Base-by-base conservation (phyloP, 257 asterid genomes). In the Plantago ovata region DNA sequence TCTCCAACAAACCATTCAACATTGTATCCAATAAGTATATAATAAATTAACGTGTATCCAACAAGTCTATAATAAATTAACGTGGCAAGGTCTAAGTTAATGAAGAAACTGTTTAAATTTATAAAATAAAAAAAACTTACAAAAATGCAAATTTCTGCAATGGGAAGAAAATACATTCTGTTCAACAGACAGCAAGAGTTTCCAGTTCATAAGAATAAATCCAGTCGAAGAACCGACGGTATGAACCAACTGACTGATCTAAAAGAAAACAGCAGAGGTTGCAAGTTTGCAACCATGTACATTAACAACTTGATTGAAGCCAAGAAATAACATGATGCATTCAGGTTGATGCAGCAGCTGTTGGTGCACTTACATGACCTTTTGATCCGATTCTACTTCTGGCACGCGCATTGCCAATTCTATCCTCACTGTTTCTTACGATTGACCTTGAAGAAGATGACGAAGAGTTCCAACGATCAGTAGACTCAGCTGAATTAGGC, bases 401-500 rank as follows among this genome's bases (percentile, higher is more conserved):
- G 3, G 82, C 79, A 47, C 78, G 69, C 10, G 85, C 36, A 28
- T 28, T 28, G 36, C 36, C 81, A 11, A 63, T 66, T 56, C 89
- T 74, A 16, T 9, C 63, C 19, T 73, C 73, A 28, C 67, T 82
- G 46, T 77, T 79, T 68, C 76, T 65, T 60, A 66, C 70, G n/a
- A 38, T 58, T 3, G 84, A 63, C 58, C 79, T 77, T 38, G 94
- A 79, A 56, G 89, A 73, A 43, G 86, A 77, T 13, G 93, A 79
- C 58, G 85, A 71, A 36, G 79, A 58, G 13, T 76, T 65, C 80
- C 86, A 72, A 10, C 81, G 52, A 38, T 70, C 87, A 10, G 85
- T 79, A 5, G 92, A 84, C 28, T 82, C 89, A 20, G 83, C 87
- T 1, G 93, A 86, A 53, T 81, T 84, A 3, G 95, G 94, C 74